Base-by-base conservation (phyloP, 768 basidiomycete genomes). In the Mycena galericulata region DNA sequence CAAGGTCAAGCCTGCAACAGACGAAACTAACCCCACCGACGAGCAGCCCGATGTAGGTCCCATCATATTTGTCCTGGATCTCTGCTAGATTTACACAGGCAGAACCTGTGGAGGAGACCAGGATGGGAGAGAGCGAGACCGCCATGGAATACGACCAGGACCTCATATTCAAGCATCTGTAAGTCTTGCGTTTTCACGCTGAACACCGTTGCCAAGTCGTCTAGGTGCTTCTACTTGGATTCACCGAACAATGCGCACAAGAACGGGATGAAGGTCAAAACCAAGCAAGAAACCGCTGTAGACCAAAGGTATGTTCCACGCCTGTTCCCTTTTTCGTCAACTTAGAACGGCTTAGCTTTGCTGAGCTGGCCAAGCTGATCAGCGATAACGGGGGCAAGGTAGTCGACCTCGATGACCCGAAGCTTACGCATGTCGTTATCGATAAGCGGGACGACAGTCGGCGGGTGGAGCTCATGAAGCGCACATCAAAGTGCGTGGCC, bases 171-270 rank as follows among this genome's bases (percentile, higher is more conserved):
- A 89, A 78, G 72, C 94, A 98, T 80, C 78, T 97, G 92, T 95
- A 68, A 65, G 91, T 83, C 3, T 40, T 26, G 38, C 54, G 22
- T 11, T 43, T 11, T 30, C 24, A 29, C 24, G 24, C 26, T 38
- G 17, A 34, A 46, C 40, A n/a, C 18, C n/a, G 66, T 43, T 60
- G 58, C n/a, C n/a, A 54, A 29, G 57, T 60, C 55, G 24, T 47
- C 20, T 59, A 96, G 95, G 69, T 90, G 89, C 72, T 97, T 97
- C 79, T 98, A 98, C 79, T 83, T 99, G 40, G 97, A 99, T 77
- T 88, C 93, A 3, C 86, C 90, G 0, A 84, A 84, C 24, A 95
- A 95, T 73, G 95, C 96, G 0, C 78, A 76, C 10, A 80, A 83
- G 75, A 86, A 94, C 69, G 88, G 85, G 12, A 88, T 97, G 84